Base-by-base conservation (phyloP, 2,329 filamentous ascomycete genomes). In the Septoria petroselini region DNA sequence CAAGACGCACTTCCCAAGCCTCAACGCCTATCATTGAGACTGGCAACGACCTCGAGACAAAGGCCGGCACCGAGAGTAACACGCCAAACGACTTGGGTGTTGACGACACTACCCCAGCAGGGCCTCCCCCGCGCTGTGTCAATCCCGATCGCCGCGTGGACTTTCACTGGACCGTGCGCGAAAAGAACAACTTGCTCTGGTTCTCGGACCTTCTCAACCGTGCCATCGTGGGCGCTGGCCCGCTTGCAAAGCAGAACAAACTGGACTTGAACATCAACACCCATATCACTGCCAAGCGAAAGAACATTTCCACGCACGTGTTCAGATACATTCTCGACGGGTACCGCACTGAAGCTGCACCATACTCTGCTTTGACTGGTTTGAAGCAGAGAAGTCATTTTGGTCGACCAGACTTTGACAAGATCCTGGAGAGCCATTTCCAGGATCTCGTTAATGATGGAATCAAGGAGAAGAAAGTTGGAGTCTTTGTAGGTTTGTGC, bases 131-230 rank as follows among this genome's bases (percentile, higher is more conserved):
- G 7, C 43, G 49, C 18, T 48, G 43, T 33, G 34, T 38, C 19
- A 44, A 52, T 19, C 49, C 49, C 17, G 43, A 52, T 4, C 49
- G 43, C 14, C 49, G 43, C 8, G 73, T 80, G 1, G 79, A 82
- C 58, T 81, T 82, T 50, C 78, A 82, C 63, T 82, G 79, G 79
- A 79, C 78, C 55, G 78, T 81, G 0, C 76, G 78, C 17, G 77
- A 81, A 39, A 71, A 73, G 48, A 80, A 80, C 62, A 72, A 77
- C 42, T 70, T 82, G 0, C 68, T 77, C 2, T 81, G 79, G 79
- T 76, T 82, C 43, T 78, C 78, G 0, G 73, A 79, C 55, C 72
- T 81, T 0, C 70, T 81, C 4, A 81, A 81, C 57, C 64, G 70
- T 9, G 73, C 76, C 2, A 48, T 48, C 11, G 31, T 43, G 4